A percentile compares a stretch with the other conserved stretches of the same genome.
These are phyloP conservation scores for Isoetes taiwanensis DNA, from an alignment of 75 land plant species.

Conservation along the genomic window DNA sequence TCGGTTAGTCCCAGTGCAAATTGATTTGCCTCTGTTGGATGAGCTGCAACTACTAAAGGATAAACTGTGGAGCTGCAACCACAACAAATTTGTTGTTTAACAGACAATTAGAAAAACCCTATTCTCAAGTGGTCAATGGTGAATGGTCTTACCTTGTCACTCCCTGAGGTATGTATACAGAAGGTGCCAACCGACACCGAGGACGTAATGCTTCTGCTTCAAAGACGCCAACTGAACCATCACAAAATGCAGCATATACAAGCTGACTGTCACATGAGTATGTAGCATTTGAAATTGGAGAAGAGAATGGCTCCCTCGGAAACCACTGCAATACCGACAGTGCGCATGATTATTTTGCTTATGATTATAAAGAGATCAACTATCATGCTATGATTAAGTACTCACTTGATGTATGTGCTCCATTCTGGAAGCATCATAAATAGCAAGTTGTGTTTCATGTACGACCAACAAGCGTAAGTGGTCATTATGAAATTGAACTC, in stretches of 20 bases:
- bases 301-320: conserved; percentile 34
- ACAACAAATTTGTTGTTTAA: conserved; percentile 18
- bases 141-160: conserved; percentile 29
- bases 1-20: conserved; percentile 73
- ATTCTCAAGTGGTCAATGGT: neutral
- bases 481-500: conserved; percentile 47
- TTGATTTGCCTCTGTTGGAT: conserved; percentile 65
- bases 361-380: conserved; percentile 6
- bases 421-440: conserved; percentile 45
- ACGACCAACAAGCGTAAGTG: conserved; percentile 43
- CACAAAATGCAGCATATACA: conserved; percentile 53
- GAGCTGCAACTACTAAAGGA: conserved; percentile 59
- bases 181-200: conserved; percentile 53
- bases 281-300: conserved; percentile 60
- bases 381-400: conserved; percentile 10
- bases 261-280: conserved; percentile 69
- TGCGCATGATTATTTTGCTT: neutral
- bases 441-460: conserved; percentile 45
- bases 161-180: conserved; percentile 45
- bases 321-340: conserved; percentile 31
- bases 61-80: conserved; percentile 25
- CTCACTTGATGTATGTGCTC: conserved; percentile 39
- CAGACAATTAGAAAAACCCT: neutral
- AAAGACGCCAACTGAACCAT: conserved; percentile 64
- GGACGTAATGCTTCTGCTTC: conserved; percentile 47